phyloP scores from a whole-genome alignment of 2,329 filamentous ascomycete genomes.

The Pseudogymnoascus sp. region DNA sequence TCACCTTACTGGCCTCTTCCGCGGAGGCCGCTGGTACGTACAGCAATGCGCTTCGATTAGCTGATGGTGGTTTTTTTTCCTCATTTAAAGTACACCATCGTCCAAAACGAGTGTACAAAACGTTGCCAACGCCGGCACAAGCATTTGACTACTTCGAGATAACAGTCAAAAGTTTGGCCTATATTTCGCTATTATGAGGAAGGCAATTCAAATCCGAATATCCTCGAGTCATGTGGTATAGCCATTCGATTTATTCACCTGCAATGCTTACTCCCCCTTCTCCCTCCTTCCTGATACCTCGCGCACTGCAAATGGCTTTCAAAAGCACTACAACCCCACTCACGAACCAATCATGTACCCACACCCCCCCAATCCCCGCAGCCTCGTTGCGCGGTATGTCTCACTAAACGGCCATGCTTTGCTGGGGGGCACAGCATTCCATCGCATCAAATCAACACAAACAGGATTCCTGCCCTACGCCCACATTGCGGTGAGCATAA shows the following conservation, averaged over 20 bases:
- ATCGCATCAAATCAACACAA: slow-evolving; percentile 1
- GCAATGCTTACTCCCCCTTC: not conserved
- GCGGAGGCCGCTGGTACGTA: not conserved
- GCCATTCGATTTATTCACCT: not conserved
- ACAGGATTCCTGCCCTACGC: not conserved
- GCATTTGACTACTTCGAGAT: not conserved
- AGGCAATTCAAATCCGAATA: not conserved
- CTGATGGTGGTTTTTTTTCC: not conserved
- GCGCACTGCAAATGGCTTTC: not conserved
- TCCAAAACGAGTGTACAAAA: not conserved
- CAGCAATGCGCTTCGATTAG: not conserved
- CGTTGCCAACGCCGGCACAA: not conserved
- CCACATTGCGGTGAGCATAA: slow-evolving; percentile 2
- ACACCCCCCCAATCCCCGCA: not conserved
- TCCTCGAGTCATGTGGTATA: not conserved
- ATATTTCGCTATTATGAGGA: not conserved
- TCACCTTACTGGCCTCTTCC: not conserved
- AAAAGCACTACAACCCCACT: not conserved
- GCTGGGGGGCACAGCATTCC: not conserved
- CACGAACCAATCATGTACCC: not conserved
- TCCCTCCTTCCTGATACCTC: not conserved
- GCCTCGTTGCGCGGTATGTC: not conserved
- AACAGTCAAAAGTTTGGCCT: not conserved
- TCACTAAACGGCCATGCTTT: not conserved
- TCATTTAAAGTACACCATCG: not conserved